Evolutionary conservation across 1,139 yeast genomes (phyloP), one percentile per base, ranked within the genome.

Genomic region (Hanseniaspora sp.): DNA sequence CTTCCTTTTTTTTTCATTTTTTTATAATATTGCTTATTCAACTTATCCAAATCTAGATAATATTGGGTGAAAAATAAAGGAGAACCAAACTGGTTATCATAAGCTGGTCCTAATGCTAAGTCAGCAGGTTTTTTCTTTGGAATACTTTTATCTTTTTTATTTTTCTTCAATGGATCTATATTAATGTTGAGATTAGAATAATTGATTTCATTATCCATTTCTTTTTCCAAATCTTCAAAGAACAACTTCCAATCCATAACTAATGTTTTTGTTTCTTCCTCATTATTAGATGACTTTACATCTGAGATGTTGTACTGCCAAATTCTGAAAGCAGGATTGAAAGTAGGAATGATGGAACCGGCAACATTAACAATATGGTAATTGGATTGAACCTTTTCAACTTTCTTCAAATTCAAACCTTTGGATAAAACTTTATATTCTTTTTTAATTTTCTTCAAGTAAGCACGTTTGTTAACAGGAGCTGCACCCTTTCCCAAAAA

Each of bases 231-330:
- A 1, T 76, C 74, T 7, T 64, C 60, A 61, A 82, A 80, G 61
- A 82, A 80, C 7, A 64, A 63, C 56, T 71, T 74, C 90, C 88
- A 83, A 8, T 80, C 71, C 43, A 59, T 40, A 52, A 38, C 54
- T 57, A 35, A 46, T 23, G 23, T 23, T 23, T 4, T 28, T 18
- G 5, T 55, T 3, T 6, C 23, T 23, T 23, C 4, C 2, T 23
- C 23, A 23, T 52, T 17, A 33, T 55, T 45, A 58, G 49, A 44
- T 58, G 53, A 11, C 18, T 56, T 4, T 57, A 57, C 62, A 1
- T 74, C 82, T 0, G 86, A 77, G 48, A 77, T 76, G 63, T 86
- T 86, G 64, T 86, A 86, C 64, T 86, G 95, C 92, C 94, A 86
- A 1, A 86, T 82, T 58, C 95, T 71, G 56, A 86, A 65, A 1